phyloP scores from a whole-genome alignment of 805 yeast species.

The Hanseniaspora pseudoguilliermondii region DNA sequence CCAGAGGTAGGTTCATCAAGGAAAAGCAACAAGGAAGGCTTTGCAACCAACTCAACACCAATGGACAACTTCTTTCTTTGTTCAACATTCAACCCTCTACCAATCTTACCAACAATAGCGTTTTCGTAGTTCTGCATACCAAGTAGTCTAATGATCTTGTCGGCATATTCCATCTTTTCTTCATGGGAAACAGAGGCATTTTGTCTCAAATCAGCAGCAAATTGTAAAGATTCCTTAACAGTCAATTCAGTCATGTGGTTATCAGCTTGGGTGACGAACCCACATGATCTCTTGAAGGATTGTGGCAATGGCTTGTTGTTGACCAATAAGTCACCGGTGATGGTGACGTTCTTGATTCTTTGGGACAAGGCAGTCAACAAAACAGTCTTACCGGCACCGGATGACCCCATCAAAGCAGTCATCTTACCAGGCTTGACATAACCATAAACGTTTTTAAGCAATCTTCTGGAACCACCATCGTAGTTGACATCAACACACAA shows the following conservation, averaged over 20 bases:
- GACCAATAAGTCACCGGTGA: slow-evolving; percentile 60
- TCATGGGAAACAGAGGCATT: slow-evolving; percentile 41
- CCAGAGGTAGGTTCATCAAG: slow-evolving; percentile 69
- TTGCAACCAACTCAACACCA: slow-evolving; percentile 62
- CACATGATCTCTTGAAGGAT: slow-evolving; percentile 65
- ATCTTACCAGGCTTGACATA: slow-evolving; percentile 71
- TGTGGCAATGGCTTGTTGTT: slow-evolving; percentile 48
- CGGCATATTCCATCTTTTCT: slow-evolving; percentile 58
- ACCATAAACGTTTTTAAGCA: slow-evolving; percentile 47
- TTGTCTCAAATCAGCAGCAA: slow-evolving; percentile 63
- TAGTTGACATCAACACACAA: slow-evolving; percentile 54
- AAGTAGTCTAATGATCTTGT: slow-evolving; percentile 49
- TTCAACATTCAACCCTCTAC: slow-evolving; percentile 58
- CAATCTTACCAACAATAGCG: slow-evolving; percentile 68
- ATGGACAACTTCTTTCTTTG: slow-evolving; percentile 56
- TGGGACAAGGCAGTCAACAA: slow-evolving; percentile 60
- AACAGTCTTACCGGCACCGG: slow-evolving; percentile 82
- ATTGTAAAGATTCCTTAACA: slow-evolving; percentile 60
- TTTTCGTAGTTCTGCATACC: slow-evolving; percentile 63
- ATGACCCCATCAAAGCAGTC: slow-evolving; percentile 75
- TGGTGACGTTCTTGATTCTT: slow-evolving; percentile 56
- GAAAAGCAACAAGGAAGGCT: slow-evolving; percentile 48
- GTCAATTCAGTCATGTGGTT: slow-evolving; percentile 56
- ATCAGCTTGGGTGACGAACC: slow-evolving; percentile 75
- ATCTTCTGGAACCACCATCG: slow-evolving; percentile 44